phyloP scores from a whole-genome alignment of 1,284 basidiomycete species.

The Mrakiaceae sp. region DNA sequence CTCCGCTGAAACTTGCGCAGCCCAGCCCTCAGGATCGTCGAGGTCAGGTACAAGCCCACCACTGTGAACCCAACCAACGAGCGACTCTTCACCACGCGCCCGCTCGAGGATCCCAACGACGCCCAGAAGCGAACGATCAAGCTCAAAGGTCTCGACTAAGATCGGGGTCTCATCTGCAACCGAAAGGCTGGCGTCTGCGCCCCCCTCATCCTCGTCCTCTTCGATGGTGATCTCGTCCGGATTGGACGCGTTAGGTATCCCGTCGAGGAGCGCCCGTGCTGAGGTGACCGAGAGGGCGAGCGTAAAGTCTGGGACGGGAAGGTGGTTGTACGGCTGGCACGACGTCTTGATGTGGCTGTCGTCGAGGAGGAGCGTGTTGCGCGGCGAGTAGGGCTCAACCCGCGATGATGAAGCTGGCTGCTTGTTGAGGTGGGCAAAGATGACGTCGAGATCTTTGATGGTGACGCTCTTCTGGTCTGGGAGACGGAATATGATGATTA shows the following conservation, averaged over 20 bases:
- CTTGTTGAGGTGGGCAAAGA: constrained; percentile 48
- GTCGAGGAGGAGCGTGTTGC: constrained; percentile 65
- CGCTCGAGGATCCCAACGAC: constrained; percentile 58
- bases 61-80: constrained; percentile 4
- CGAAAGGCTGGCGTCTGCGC: not conserved
- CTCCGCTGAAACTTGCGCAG: not conserved
- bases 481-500: constrained; percentile 26
- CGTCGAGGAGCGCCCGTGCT: constrained; percentile 19
- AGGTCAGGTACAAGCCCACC: constrained; percentile 11
- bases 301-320: constrained; percentile 59
- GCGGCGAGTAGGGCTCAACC: constrained; percentile 42
- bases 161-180: not conserved
- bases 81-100: constrained; percentile 6
- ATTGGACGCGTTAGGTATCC: not conserved
- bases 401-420: not conserved
- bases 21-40: constrained; percentile 6
- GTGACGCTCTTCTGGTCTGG: constrained; percentile 50
- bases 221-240: constrained; percentile 38
- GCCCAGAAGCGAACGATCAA: constrained; percentile 45
- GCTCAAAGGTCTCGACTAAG: not conserved
- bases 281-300: constrained; percentile 24
- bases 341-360: constrained; percentile 66
- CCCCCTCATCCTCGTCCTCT: constrained; percentile 38
- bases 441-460: constrained; percentile 61
- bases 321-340: constrained; percentile 68